These are phyloP conservation scores for Coniophora puteana DNA, from an alignment of 1,284 basidiomycete genomes.

Conservation along the genomic window DNA sequence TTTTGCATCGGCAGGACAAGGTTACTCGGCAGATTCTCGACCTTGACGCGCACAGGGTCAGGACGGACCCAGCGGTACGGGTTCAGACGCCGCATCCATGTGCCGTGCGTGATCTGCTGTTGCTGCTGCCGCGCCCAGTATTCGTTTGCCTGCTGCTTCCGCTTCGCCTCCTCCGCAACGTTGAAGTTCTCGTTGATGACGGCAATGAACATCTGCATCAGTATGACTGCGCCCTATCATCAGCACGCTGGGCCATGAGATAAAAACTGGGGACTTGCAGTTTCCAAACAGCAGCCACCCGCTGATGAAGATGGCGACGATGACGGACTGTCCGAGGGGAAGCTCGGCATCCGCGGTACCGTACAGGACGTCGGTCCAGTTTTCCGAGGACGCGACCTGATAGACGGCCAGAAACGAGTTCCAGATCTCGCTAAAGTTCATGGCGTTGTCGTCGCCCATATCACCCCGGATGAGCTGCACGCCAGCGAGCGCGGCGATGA, in stretches of 20 bases:
- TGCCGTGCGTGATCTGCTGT: constrained; percentile 45
- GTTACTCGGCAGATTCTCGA: constrained; percentile 68
- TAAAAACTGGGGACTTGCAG: constrained; percentile 48
- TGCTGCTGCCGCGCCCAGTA: constrained; percentile 60
- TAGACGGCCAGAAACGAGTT: constrained; percentile 91
- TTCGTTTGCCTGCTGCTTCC: constrained; percentile 73
- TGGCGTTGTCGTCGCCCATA: constrained; percentile 47
- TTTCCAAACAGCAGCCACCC: constrained; percentile 94
- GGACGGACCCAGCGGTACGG: constrained; percentile 84
- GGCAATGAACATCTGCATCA: constrained; percentile 98
- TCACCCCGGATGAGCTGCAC: constrained; percentile 82
- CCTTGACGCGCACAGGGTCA: constrained; percentile 70
- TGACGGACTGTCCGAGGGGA: constrained; percentile 65
- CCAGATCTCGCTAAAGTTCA: constrained; percentile 89
- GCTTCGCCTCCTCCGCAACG: constrained; percentile 90
- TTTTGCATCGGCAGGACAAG: constrained; percentile 77
- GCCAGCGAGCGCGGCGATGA: constrained; percentile 80
- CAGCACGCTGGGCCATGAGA: constrained; percentile 7
- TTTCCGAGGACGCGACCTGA: constrained; percentile 91
- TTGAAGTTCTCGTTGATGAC: constrained; percentile 98
- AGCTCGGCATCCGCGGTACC: constrained; percentile 62
- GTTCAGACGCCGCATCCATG: constrained; percentile 80
- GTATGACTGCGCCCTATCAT: constrained; percentile 61
- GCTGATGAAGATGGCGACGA: constrained; percentile 76
- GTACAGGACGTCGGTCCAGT: constrained; percentile 90